phyloP scores from a whole-genome alignment of 1,139 yeast genomes.

The Sugiyamaella pinicola region DNA sequence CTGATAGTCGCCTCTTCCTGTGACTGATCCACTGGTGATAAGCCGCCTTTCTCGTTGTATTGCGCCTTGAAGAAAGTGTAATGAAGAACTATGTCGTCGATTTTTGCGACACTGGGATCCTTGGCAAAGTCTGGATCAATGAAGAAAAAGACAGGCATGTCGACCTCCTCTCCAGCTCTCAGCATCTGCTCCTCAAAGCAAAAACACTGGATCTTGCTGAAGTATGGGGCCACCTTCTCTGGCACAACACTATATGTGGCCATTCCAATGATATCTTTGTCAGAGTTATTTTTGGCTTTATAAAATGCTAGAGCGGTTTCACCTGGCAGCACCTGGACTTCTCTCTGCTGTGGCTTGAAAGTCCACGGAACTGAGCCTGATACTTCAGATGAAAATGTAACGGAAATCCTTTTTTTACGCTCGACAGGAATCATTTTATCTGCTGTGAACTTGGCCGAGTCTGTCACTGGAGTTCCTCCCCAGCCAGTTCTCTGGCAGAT shows the following conservation, averaged over 20 bases:
- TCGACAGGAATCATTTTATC: slow-evolving; percentile 90
- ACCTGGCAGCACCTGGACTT: slow-evolving; percentile 92
- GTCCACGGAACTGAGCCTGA: slow-evolving; percentile 94
- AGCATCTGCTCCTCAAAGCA: slow-evolving; percentile 96
- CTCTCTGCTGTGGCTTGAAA: slow-evolving; percentile 91
- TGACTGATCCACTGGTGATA: slow-evolving; percentile 30
- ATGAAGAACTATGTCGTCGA: slow-evolving; percentile 87
- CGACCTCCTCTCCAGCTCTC: slow-evolving; percentile 96
- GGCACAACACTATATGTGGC: slow-evolving; percentile 97
- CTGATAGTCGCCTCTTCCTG: slow-evolving; percentile 6
- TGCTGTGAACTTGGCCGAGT: slow-evolving; percentile 72
- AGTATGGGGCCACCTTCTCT: slow-evolving; percentile 93
- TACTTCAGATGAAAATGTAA: slow-evolving; percentile 88
- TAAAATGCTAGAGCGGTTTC: slow-evolving; percentile 97
- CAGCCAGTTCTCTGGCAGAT: slow-evolving; percentile 94
- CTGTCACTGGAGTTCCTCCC: slow-evolving; percentile 95
- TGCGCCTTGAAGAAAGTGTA: slow-evolving; percentile 78
- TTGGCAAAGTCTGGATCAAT: slow-evolving; percentile 96
- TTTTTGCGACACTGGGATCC: slow-evolving; percentile 90
- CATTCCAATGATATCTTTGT: slow-evolving; percentile 94
- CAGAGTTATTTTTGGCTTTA: slow-evolving; percentile 83
- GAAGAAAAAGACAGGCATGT: slow-evolving; percentile 98
- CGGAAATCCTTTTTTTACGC: slow-evolving; percentile 74
- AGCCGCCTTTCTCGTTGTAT: slow-evolving; percentile 38
- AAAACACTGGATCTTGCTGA: slow-evolving; percentile 95